Percentiles rank a stretch among this genome's conserved stretches.
Conservation (phyloP, 2,329 filamentous ascomycete genomes). For the Onygenales sp. region DNA sequence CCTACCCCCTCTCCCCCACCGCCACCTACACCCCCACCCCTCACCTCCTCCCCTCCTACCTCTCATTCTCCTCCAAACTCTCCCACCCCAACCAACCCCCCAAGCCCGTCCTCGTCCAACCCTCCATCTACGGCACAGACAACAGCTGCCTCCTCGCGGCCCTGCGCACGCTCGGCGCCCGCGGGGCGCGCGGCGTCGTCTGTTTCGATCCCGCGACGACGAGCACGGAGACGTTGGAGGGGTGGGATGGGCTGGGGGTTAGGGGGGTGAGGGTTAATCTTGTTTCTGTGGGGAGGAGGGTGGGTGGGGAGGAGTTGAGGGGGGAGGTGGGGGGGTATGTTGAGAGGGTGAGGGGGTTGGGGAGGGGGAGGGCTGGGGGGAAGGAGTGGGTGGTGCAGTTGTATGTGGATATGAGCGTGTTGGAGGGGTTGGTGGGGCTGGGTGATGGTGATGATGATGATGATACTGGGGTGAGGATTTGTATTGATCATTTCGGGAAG, state of each 20-base stretch:
- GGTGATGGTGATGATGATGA: conserved; percentile 37
- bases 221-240: conserved; percentile 28
- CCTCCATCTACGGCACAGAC: conserved; percentile 53
- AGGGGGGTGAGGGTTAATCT: conserved; percentile 53
- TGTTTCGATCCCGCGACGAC: conserved; percentile 42
- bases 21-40: conserved; percentile 44
- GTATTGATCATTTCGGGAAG: conserved; percentile 52
- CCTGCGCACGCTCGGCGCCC: conserved; percentile 40
- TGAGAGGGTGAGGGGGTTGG: conserved; percentile 38
- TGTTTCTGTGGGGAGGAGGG: conserved; percentile 40
- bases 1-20: conserved; percentile 39
- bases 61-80: conserved; percentile 42
- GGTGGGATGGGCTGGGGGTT: conserved; percentile 50
- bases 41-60: conserved; percentile 43
- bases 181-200: conserved; percentile 46
- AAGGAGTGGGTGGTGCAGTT: conserved; percentile 51
- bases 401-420: conserved; percentile 40
- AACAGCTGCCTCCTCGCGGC: conserved; percentile 51
- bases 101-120: conserved; percentile 52
- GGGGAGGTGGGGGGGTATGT: conserved; percentile 40
- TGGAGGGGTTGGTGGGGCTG: conserved; percentile 10
- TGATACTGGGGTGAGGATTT: conserved; percentile 44
- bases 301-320: conserved; percentile 34
- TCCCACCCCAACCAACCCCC: conserved; percentile 38
- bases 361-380: conserved; percentile 35